Base-by-base conservation (phyloP, 768 basidiomycete species). In the Megacollybia marginata region DNA sequence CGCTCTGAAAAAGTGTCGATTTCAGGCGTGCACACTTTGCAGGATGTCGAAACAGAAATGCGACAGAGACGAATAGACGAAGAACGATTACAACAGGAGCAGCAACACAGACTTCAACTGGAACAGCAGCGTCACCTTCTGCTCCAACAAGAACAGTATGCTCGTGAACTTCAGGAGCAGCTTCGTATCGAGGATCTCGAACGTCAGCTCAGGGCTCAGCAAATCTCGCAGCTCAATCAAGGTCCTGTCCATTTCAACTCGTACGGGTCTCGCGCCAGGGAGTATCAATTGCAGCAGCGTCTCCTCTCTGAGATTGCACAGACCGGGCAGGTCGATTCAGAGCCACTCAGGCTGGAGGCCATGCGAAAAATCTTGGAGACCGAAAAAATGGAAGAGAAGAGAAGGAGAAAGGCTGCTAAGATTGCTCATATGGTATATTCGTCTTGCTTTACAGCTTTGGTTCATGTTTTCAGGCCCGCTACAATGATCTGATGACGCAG, bases 401-500 rank as follows among this genome's bases (percentile, higher is more conserved):
- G 92, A 42, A 78, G 89, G 52, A 73, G 81, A 40, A 88, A 86
- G 57, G 86, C 88, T 16, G 78, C 79, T 35, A 95, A 95, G 67
- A 92, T 95, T 55, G 84, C 87, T 18, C 82, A 88, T 55, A 93
- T 94, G 88, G 92, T 85, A 57, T 44, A 72, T 66, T 16, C 4
- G 32, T 8, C 35, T 36, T 49, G 31, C 38, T 19, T 9, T 40
- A 12, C 36, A n/a, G 28, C 48, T 45, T 23, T 34, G 20, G 15
- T 61, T 50, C 23, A 36, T 16, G 55, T 49, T 49, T 34, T 50
- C 47, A 92, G 92, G 81, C 92, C 52, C 83, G 89, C 52, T 93
- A 93, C 61, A 95, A 95, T 57, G 91, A 93, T 64, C 75, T 94
- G 34, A 95, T 95, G 92, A 92, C 92, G 3, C 92, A 93, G 67